Evolutionary conservation across 495 filamentous ascomycete genomes (phyloP).

Genomic region (Penicillium antarcticum): DNA sequence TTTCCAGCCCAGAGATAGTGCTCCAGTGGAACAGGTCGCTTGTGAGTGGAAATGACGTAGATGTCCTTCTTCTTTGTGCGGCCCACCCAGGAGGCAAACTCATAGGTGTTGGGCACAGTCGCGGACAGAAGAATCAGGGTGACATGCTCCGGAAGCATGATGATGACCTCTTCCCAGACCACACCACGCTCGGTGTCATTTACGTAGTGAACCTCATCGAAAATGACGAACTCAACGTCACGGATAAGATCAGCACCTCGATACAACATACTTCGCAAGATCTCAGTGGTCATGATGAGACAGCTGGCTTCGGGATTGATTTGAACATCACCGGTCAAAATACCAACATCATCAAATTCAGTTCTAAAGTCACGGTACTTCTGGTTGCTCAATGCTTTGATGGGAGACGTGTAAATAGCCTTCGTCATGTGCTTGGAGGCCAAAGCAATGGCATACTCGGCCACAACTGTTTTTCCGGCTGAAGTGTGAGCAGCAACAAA

Average conservation of each 20-base stretch:
- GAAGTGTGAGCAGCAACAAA: slow-evolving; percentile 99
- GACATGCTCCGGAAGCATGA: slow-evolving; percentile 97
- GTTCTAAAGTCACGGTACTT: slow-evolving; percentile 94
- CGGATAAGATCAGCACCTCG: slow-evolving; percentile 92
- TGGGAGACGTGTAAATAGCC: slow-evolving; percentile 97
- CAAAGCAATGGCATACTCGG: slow-evolving; percentile 95
- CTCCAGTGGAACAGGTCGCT: slow-evolving; percentile 90
- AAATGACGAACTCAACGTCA: slow-evolving; percentile 98
- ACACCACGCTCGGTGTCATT: slow-evolving; percentile 97
- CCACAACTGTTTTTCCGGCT: slow-evolving; percentile 96
- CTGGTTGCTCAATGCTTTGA: slow-evolving; percentile 97
- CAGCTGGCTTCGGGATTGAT: slow-evolving; percentile 98
- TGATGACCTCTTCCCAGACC: slow-evolving; percentile 99
- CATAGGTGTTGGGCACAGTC: slow-evolving; percentile 94
- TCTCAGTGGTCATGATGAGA: slow-evolving; percentile 98
- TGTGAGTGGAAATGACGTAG: slow-evolving; percentile 96
- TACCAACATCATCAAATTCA: slow-evolving; percentile 91
- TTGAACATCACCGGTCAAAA: slow-evolving; percentile 95
- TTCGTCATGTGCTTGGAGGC: slow-evolving; percentile 98
- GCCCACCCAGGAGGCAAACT: slow-evolving; percentile 98
- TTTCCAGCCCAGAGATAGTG: slow-evolving; percentile 96
- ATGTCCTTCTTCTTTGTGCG: slow-evolving; percentile 98
- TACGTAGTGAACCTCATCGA: slow-evolving; percentile 98
- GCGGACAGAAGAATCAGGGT: slow-evolving; percentile 93
- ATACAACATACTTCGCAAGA: slow-evolving; percentile 97